Base-by-base conservation (phyloP, 768 basidiomycete species). In the Exidia glandulosa region DNA sequence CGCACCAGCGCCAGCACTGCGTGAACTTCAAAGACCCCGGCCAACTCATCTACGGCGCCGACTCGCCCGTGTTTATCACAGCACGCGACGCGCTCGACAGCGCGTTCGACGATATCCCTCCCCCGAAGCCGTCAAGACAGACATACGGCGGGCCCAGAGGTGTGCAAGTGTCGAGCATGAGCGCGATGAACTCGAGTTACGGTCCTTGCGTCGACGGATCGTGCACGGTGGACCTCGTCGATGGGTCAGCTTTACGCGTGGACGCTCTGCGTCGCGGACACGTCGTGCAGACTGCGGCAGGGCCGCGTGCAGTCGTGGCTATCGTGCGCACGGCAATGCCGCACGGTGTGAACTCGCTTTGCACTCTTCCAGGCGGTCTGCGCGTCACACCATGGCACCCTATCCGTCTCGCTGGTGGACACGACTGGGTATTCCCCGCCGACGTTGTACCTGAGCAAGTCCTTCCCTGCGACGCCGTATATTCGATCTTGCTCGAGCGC, bases 11-110 rank as follows among this genome's bases (percentile, higher is more conserved):
- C 37, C 62, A 64, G 54, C 59, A 62, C 30, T 64, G 63, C 52
- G 34, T 55, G 32, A 64, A 64, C 58, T 64, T 64, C 62, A 64
- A 64, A 36, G 63, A 64, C 50, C 50, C 57, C 1, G 63, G 63
- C 13, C 47, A 63, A 16, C 57, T 60, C 27, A 23, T 60, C 7
- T 64, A 64, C 54, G 63, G 63, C 25, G 31, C 50, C 2, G 56
- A 63, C 32, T 64, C 63, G 6, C 16, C 57, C 25, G 32, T 64
- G 16, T 64, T 64, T 52, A 41, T 29, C 29, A 27, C 45, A 1
- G 36, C 31, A 27, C 59, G 63, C 3, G 62, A 64, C 57, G 62
- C 59, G 32, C 57, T 64, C 13, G 63, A 64, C 32, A 55, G 45
- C n/a, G 56, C 56, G 56, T 64, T 64, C 50, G 63, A 64, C 54